Conservation (phyloP, 2,329 filamentous ascomycete genomes). For the Neurospora sp. region DNA sequence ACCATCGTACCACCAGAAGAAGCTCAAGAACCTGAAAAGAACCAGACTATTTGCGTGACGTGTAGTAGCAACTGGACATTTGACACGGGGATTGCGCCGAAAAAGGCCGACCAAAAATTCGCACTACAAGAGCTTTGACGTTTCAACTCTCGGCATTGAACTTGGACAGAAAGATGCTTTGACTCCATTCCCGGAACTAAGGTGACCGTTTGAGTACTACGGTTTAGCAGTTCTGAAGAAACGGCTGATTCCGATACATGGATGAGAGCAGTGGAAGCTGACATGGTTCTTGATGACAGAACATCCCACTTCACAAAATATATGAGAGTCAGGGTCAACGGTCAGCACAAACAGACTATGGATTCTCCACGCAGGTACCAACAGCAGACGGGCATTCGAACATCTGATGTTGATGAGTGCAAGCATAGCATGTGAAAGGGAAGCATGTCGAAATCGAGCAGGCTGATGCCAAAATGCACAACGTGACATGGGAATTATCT, state of each 20-base stretch:
- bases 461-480: not conserved
- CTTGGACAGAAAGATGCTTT: too few species aligned
- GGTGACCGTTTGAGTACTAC: not conserved
- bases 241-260: not conserved
- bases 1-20: not conserved
- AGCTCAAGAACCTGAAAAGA: not conserved
- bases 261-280: not conserved
- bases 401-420: not conserved
- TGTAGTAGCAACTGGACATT: not conserved
- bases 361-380: not conserved
- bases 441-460: not conserved
- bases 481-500: not conserved
- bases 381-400: not conserved
- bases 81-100: not conserved
- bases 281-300: not conserved
- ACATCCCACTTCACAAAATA: not conserved
- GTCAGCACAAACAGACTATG: not conserved
- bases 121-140: not conserved
- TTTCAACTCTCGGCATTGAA: not conserved
- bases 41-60: not conserved
- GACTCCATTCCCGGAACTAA: too few species aligned
- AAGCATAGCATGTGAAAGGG: not conserved
- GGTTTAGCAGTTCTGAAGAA: not conserved
- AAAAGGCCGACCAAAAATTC: not conserved
- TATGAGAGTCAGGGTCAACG: not conserved